Evolutionary conservation across 176 grass and related monocot species (phyloP).

Genomic region (Oryza nivara): DNA sequence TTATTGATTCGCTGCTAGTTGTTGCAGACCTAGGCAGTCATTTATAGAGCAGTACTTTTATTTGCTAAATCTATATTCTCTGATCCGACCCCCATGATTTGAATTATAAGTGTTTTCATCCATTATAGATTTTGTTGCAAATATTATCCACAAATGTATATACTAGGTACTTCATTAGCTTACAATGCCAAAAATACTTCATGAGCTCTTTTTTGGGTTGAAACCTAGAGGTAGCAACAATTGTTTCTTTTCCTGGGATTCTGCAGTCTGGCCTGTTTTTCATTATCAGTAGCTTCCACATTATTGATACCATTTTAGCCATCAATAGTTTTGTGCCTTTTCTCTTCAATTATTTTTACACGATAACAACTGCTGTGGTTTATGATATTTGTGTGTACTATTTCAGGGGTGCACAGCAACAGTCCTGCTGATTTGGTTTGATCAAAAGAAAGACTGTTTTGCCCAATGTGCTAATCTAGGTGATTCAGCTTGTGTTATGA

Average conservation of each 20-base stretch:
- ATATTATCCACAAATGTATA: neutral
- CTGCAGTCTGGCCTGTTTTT: neutral
- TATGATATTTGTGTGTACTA: slow-evolving; percentile 28
- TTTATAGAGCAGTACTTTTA: neutral
- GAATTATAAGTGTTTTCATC: slow-evolving; percentile 4
- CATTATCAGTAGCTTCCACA: neutral
- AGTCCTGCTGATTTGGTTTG: slow-evolving; percentile 77
- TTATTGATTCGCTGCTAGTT: neutral
- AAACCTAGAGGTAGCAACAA: neutral
- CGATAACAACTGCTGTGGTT: neutral
- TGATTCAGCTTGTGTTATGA: slow-evolving; percentile 84
- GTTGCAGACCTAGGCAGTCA: neutral
- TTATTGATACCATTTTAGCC: neutral
- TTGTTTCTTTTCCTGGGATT: neutral
- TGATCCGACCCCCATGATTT: neutral
- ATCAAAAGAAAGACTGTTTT: slow-evolving; percentile 69
- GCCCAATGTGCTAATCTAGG: slow-evolving; percentile 92
- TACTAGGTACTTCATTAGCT: too few species aligned
- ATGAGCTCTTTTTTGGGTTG: neutral
- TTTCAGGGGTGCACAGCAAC: slow-evolving; percentile 93
- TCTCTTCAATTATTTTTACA: slow-evolving; percentile 9
- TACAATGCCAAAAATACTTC: neutral
- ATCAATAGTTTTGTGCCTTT: slow-evolving; percentile 3
- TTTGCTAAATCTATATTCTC: neutral
- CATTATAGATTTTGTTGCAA: slow-evolving; percentile 10